Evolutionary conservation across 768 basidiomycete species (phyloP), one percentile per base, ranked within the genome.

Genomic region (Antrodiella citrinella): DNA sequence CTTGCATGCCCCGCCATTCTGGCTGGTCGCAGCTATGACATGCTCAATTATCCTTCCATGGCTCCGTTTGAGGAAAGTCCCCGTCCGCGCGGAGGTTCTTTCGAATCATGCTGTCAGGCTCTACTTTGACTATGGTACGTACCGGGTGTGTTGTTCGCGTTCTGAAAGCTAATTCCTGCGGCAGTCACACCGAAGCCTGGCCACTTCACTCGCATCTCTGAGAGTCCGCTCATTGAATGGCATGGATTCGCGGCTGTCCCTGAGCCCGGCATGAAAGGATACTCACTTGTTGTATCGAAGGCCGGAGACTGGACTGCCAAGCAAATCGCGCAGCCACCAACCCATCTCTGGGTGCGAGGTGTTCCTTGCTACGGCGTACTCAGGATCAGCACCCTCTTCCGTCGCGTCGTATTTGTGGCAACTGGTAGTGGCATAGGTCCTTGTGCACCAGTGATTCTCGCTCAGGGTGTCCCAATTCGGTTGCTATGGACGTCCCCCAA

Each of bases 401-500:
- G 73, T 23, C 72, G 78, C 23, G 57, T 80, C 3, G 71, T 81
- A 4, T 67, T 81, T 44, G 79, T 82, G 22, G 79, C 80, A 4
- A 82, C 80, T 18, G 80, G 77, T 3, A 67, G 64, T 46, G 78
- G 78, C 41, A 81, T 82, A 52, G 81, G 78, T 2, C 80, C 80
- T n/a, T 80, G 77, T 57, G 73, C 76, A 2, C 76, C 78, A 0
- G 72, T 70, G 47, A 74, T 82, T 50, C 59, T 81, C 48, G 78
- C 73, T 49, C 65, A 71, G 54, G 65, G 69, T 21, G 65, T 77
- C 5, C 78, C 79, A 3, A 76, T 77, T 44, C 70, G 73, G 15
- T 69, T 81, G 24, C 69, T 83, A n/a, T 81, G 80, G 80, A 80
- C 79, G 0, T 74, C 78, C 13, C 80, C 79, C 2, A 73, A 79